Base-by-base conservation (phyloP, 805 yeast genomes). In the Lipomyces mesembrius region DNA sequence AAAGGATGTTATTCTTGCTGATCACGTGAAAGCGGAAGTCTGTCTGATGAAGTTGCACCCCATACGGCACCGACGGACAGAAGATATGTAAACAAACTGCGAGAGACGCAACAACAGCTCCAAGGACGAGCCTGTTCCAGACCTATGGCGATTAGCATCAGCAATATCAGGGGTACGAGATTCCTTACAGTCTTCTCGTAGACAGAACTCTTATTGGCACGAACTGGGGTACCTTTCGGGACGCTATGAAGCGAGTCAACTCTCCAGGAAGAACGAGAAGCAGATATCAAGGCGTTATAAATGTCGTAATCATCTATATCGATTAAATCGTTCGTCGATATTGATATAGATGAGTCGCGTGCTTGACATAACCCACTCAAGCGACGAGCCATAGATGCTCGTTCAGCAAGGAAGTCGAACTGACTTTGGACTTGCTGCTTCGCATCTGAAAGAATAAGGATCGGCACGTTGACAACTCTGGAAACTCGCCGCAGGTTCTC, bases 1-100 rank as follows among this genome's bases (percentile, higher is more conserved):
- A 25, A 22, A 62, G 43, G 22, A 62, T 39, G 39, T 22, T 57
- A 61, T 62, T 62, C n/a, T 29, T 49, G 46, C 17, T 27, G 25
- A 57, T 25, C 55, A 52, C 34, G 17, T 52, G 55, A 17, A 52
- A 52, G 7, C 27, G 34, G 55, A 52, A 52, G 32, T 52, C 55
- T 43, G 22, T n/a, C 49, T n/a, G 49, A 17, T n/a, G 49, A n/a
- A 43, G 49, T 43, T 43, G 49, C 49, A 6, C 12, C 8, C 49
- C 49, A 17, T 43, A 43, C 4, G 49, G 49, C 49, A 43, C 22
- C 22, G 49, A 43, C 20, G 49, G 49, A 43, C 22, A 43, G 9
- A 43, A 43, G 9, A 17, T 43, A 43, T 43, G 49, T 43, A 43
- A n/a, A 17, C 49, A 43, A 4, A 43, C 20, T 2, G 49, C 8